Evolutionary conservation across 176 grass and related monocot species (phyloP).

Genomic region (Zea mays): DNA sequence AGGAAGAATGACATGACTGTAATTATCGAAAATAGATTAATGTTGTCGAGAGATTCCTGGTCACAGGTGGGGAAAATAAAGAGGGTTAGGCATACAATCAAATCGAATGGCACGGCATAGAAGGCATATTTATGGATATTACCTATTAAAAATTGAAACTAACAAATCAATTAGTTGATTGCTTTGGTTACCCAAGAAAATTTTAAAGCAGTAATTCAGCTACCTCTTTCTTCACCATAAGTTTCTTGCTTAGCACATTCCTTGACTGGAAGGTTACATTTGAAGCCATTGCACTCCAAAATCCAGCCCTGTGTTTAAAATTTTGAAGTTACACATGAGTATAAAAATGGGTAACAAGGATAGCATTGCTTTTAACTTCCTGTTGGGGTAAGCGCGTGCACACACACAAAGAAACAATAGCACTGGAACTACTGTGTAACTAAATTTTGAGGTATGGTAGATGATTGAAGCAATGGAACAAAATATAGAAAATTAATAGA

Average conservation of each 20-base stretch:
- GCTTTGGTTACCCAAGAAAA: constrained; percentile 10
- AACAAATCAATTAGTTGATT: constrained; percentile 21
- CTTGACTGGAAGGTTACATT: constrained; percentile 94
- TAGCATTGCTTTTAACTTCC: not conserved
- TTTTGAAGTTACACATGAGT: not conserved
- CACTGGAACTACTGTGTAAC: not conserved
- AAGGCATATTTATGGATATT: not conserved
- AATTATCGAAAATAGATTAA: constrained; percentile 95
- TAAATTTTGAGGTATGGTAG: not conserved
- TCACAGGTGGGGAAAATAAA: constrained; percentile 19
- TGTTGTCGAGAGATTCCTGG: constrained; percentile 73
- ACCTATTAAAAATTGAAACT: constrained; percentile 16
- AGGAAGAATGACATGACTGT: constrained; percentile 97
- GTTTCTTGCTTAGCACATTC: constrained; percentile 97
- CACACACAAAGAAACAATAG: not conserved
- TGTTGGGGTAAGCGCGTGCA: not conserved
- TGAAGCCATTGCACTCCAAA: constrained; percentile 95
- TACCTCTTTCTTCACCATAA: constrained; percentile 98
- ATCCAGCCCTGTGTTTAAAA: constrained; percentile 62
- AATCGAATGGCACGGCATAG: not conserved
- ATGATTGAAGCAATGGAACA: constrained; percentile 14
- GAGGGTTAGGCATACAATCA: not conserved
- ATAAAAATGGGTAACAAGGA: constrained; percentile 1
- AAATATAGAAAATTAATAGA: not conserved
- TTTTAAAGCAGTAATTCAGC: not conserved